A percentile compares a stretch with the other conserved stretches of the same genome.
These are phyloP conservation scores for Sungouiella thailandica DNA, from an alignment of 805 yeast species.

Conservation along the genomic window DNA sequence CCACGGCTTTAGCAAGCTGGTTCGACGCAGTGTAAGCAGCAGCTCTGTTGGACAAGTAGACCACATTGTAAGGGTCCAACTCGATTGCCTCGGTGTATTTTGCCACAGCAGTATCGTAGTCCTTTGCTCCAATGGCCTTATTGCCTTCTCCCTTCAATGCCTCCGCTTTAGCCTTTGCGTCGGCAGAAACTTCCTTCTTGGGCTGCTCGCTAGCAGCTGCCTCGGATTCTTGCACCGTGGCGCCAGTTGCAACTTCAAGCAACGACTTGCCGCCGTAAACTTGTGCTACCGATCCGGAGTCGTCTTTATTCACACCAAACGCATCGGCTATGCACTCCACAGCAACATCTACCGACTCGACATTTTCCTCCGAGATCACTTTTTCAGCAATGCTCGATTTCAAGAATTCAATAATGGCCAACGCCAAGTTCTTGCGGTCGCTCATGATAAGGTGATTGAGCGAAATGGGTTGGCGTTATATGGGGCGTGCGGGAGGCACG, in stretches of 20 bases:
- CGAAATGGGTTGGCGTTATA: too few relatives aligned
- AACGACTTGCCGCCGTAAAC: conserved; percentile 48
- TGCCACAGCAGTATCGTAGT: conserved; percentile 66
- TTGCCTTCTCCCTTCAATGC: conserved; percentile 82
- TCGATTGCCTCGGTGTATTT: conserved; percentile 79
- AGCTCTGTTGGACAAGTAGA: conserved; percentile 89
- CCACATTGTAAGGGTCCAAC: conserved; percentile 66
- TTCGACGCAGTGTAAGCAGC: conserved; percentile 86
- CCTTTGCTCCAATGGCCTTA: conserved; percentile 74
- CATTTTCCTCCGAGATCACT: conserved; percentile 68
- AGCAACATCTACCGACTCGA: conserved; percentile 90
- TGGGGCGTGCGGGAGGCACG: conserved; percentile 11
- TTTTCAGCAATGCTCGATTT: conserved; percentile 54
- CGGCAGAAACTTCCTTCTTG: conserved; percentile 48
- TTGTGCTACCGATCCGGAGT: conserved; percentile 25
- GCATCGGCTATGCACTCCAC: conserved; percentile 89
- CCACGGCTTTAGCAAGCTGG: conserved; percentile 70
- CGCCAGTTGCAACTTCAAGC: conserved; percentile 29
- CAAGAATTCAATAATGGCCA: conserved; percentile 70
- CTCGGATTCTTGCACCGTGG: conserved; percentile 19
- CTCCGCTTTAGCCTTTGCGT: conserved; percentile 70
- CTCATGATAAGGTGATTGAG: conserved; percentile 35
- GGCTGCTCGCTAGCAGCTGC: too few relatives aligned
- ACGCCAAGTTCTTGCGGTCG: conserved; percentile 61
- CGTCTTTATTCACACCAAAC: conserved; percentile 56